Evolutionary conservation across 306 rosid genomes (phyloP).

Genomic region (Quercus bicolor): DNA sequence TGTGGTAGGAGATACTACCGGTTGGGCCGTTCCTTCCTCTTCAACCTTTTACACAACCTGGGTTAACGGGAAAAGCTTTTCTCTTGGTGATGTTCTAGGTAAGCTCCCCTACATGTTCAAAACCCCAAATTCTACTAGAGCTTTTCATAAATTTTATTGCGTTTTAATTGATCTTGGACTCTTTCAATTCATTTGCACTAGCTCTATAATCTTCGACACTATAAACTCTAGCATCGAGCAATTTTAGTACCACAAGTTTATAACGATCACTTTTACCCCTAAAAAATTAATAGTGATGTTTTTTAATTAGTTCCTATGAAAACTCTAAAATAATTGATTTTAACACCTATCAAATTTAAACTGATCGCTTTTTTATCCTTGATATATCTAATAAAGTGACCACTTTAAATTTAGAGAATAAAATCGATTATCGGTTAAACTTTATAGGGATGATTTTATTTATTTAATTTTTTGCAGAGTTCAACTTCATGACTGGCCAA

Average conservation of each 20-base stretch:
- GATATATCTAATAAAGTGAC: too few species aligned
- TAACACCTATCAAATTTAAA: too few species aligned
- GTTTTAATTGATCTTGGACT: neutral
- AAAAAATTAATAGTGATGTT: too few species aligned
- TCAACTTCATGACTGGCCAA: neutral
- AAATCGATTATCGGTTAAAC: too few species aligned
- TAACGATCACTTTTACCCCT: too few species aligned
- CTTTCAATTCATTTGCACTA: neutral
- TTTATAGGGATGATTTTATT: neutral
- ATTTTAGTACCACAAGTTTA: too few species aligned
- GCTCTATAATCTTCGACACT: too few species aligned
- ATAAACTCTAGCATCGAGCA: too few species aligned
- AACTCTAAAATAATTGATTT: too few species aligned
- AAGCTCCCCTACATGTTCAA: neutral
- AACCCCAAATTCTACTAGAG: neutral
- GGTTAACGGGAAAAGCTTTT: constrained; percentile 28
- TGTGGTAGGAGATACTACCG: constrained; percentile 33
- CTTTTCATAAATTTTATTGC: neutral
- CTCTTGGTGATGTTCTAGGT: constrained; percentile 36
- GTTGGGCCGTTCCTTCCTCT: constrained; percentile 36
- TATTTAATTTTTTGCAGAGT: constrained; percentile 5
- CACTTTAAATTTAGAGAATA: too few species aligned
- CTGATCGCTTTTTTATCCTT: too few species aligned
- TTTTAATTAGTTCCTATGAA: too few species aligned
- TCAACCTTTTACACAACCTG: constrained; percentile 34